Conservation (phyloP, 1,139 yeast genomes). For the Diutina ranongensis region DNA sequence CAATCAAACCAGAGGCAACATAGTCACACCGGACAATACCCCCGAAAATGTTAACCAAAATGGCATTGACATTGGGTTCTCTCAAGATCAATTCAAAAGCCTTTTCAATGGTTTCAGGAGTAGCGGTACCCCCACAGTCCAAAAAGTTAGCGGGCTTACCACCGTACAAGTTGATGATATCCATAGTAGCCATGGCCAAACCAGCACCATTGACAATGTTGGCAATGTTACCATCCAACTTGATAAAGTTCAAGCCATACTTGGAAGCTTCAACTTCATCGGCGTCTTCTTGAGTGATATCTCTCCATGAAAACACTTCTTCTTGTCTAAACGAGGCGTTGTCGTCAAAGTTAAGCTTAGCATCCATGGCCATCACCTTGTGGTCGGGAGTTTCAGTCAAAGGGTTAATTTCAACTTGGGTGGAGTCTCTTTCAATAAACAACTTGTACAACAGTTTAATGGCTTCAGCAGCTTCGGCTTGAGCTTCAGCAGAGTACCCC, state of each 20-base stretch:
- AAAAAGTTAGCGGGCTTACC: conserved; percentile 99
- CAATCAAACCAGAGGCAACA: conserved; percentile 77
- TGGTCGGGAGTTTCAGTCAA: conserved; percentile 86
- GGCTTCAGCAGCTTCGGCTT: conserved; percentile 79
- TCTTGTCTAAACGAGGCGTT: conserved; percentile 91
- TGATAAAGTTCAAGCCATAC: conserved; percentile 89
- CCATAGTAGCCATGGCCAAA: conserved; percentile 99
- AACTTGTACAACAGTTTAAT: conserved; percentile 81
- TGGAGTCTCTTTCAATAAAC: conserved; percentile 85
- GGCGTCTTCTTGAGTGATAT: conserved; percentile 90
- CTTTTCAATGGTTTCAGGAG: conserved; percentile 94
- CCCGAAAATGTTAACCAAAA: conserved; percentile 96
- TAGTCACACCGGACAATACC: conserved; percentile 99
- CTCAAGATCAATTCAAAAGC: conserved; percentile 91
- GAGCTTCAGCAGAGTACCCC: conserved; percentile 73
- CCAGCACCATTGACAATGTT: conserved; percentile 99
- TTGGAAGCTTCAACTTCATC: conserved; percentile 89
- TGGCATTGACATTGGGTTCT: conserved; percentile 85
- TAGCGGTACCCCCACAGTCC: conserved; percentile 99
- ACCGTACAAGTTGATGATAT: conserved; percentile 94
- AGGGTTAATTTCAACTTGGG: conserved; percentile 98
- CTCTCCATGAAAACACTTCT: conserved; percentile 78
- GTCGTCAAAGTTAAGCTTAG: conserved; percentile 88
- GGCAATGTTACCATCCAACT: conserved; percentile 96
- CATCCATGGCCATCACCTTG: conserved; percentile 96